These are phyloP conservation scores for Exophiala sp. DNA, from an alignment of 2,329 filamentous ascomycete genomes.

Conservation along the genomic window DNA sequence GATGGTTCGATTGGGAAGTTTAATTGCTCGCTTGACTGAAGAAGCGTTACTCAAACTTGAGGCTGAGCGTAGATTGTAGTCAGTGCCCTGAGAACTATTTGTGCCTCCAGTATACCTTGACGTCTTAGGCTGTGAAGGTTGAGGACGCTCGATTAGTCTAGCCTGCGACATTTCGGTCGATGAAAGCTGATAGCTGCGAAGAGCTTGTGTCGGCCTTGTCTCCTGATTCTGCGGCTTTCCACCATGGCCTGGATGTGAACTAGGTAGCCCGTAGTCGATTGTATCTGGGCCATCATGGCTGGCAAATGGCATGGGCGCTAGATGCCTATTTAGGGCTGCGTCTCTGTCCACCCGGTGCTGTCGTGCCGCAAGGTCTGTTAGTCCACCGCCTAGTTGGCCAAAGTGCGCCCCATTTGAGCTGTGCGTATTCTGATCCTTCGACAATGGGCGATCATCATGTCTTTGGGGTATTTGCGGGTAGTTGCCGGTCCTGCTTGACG, in stretches of 20 bases:
- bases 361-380: too few relatives aligned
- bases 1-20: slow-evolving; percentile 22
- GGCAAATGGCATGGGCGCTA: background rate
- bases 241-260: background rate
- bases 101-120: background rate
- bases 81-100: slow-evolving; percentile 5
- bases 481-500: slow-evolving; percentile 5
- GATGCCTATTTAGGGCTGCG: background rate
- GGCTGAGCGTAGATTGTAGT: slow-evolving; percentile 12
- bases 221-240: background rate
- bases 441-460: slow-evolving; percentile 1
- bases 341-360: background rate
- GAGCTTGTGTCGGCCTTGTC: background rate
- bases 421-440: slow-evolving; percentile 1
- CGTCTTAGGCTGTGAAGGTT: background rate
- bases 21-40: slow-evolving; percentile 19
- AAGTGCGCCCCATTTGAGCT: slow-evolving; percentile 5
- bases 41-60: slow-evolving; percentile 20
- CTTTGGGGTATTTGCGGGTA: slow-evolving; percentile 3
- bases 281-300: background rate
- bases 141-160: background rate
- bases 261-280: background rate
- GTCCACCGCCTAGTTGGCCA: slow-evolving; percentile 3
- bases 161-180: slow-evolving; percentile 11
- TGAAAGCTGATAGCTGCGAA: slow-evolving; percentile 18